phyloP scores from a whole-genome alignment of 2,329 filamentous ascomycete species.

The Fusarium vanettenii region DNA sequence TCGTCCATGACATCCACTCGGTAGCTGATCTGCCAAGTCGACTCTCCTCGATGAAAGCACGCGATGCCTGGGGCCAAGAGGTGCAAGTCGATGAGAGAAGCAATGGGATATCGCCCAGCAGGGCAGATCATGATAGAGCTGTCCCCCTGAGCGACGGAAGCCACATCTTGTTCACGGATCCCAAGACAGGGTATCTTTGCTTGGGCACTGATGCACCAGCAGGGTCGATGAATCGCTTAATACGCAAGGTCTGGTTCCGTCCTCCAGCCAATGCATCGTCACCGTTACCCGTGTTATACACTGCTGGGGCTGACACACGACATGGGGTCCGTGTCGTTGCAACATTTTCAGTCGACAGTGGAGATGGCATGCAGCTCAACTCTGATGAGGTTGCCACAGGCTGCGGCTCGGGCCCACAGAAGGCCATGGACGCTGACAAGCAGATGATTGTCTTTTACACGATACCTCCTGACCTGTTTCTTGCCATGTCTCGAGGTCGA shows the following conservation, averaged over 20 bases:
- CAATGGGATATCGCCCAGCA: constrained; percentile 52
- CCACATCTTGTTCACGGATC: constrained; percentile 74
- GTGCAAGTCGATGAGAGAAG: constrained; percentile 17
- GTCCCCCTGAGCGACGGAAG: constrained; percentile 73
- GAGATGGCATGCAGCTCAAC: constrained; percentile 15
- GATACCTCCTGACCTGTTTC: constrained; percentile 68
- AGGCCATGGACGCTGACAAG: constrained; percentile 25
- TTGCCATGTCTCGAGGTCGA: constrained; percentile 43
- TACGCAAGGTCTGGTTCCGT: constrained; percentile 68
- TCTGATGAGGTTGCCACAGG: constrained; percentile 11
- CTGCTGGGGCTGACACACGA: constrained; percentile 64
- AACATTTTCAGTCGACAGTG: constrained; percentile 56
- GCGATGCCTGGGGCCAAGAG: constrained; percentile 26
- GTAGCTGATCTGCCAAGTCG: constrained; percentile 23
- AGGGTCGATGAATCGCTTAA: constrained; percentile 61
- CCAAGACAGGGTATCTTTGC: constrained; percentile 64
- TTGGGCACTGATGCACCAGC: constrained; percentile 71
- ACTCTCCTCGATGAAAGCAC: constrained; percentile 20
- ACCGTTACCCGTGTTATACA: constrained; percentile 62
- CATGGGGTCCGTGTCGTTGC: constrained; percentile 70
- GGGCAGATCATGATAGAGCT: constrained; percentile 71
- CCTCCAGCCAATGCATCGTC: constrained; percentile 45
- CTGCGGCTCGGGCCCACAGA: constrained; percentile 5
- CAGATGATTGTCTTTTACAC: constrained; percentile 69
- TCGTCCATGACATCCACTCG: constrained; percentile 20